Evolutionary conservation across 1,284 basidiomycete genomes (phyloP), one percentile per base, ranked within the genome.

Genomic region (Malassezia nana): DNA sequence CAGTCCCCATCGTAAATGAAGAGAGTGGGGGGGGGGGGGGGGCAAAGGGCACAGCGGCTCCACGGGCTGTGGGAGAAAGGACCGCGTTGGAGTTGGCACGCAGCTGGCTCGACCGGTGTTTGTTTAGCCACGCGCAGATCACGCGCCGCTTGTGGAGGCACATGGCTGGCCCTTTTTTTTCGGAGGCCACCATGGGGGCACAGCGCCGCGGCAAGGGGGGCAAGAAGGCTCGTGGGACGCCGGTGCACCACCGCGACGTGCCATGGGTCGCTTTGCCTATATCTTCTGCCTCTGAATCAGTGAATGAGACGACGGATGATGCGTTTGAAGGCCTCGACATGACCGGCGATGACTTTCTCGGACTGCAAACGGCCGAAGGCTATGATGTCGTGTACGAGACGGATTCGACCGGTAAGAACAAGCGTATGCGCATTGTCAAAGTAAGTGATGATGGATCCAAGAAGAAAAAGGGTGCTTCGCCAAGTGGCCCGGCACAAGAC

Each of bases 301-400:
- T 56, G 6, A 56, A 56, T 29, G 49, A 42, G 33, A 56, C 54
- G 16, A 51, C 49, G 2, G 54, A 56, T 22, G 54, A 56, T 2
- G 54, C 43, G 2, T 56, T 56, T 26, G 54, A 46, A 12, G 22
- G 24, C 3, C 42, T 49, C 8, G 45, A 56, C 24, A 20, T 39
- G n/a, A 20, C 24, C 32, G 66, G 58, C 46, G 67, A 64, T 30
- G 69, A 67, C 47, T 73, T 67, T 31, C 68, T 73, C 61, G 71
- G 71, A 6, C 43, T 74, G 25, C 63, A 68, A 47, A 64, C 68
- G 50, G 65, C 67, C 22, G 67, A 70, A 25, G 66, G 64, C 41
- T 67, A 66, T 18, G 60, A 67, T 8, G 62, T 74, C 2, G 44
- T 58, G 4, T 61, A 65, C 39, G 57, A 69, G 50, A 39, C 46